Base-by-base conservation (phyloP, 1,139 yeast species). In the Yamadazyma conglobata region DNA sequence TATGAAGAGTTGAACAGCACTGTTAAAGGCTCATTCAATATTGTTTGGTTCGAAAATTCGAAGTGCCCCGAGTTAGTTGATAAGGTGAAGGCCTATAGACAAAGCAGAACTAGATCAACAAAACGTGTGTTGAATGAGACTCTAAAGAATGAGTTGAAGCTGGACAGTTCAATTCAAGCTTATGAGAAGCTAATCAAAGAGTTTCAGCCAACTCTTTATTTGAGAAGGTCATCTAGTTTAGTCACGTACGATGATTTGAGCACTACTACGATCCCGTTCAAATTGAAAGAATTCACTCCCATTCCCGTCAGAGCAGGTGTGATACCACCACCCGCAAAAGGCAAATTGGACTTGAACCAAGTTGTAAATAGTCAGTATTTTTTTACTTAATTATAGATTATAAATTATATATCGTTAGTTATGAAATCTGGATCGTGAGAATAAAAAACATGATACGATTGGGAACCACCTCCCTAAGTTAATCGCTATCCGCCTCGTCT, bases 291-390 rank as follows among this genome's bases (percentile, higher is more conserved):
- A 2, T 44, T 22, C 27, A 37, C 41, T 3, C 58, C 58, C 4
- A 31, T 59, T 0, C 33, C 54, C 15, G 45, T 55, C 6, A 53
- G 54, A 3, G 64, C 66, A 6, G 28, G 39, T 21, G 49, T 65
- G 5, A 30, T 50, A 23, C 42, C 54, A 3, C 41, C 54, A 4
- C 73, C 73, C 1, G 32, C 44, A 4, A 50, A 42, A 22, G 73
- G 74, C 1, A 40, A 43, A 2, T 45, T 67, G 11, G 64, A 66
- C 34, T 47, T 68, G 9, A 39, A 40, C 1, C 39, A 51, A 31
- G 70, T 68, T 4, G 35, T 51, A 26, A 34, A 57, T 4, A 66
- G 70, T 44, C 47, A 43, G 30, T 63, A 47, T 44, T 68, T 68
- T 39, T 68, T 66, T 34, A 62, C 71, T 3, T 66, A 47, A 46